A percentile compares a stretch with the other conserved stretches of the same genome.
Conservation (phyloP, 164 flowering plant species). For the Kingdonia uniflora region DNA sequence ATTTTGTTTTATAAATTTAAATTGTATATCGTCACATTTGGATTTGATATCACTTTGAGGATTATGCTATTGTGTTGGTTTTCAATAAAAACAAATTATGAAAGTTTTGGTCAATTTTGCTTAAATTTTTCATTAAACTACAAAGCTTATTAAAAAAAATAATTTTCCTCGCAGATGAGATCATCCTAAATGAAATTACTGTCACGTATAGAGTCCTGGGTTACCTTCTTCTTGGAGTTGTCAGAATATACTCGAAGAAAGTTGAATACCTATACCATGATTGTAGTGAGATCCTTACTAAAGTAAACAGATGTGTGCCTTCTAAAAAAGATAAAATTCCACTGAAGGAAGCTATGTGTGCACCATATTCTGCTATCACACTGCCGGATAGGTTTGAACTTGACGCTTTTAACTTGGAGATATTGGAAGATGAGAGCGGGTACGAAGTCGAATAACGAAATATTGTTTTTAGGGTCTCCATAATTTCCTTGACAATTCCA, state of each 20-base stretch:
- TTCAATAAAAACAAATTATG: neutral
- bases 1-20: too few relatives aligned
- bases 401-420: constrained; percentile 69
- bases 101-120: neutral
- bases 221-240: constrained; percentile 85
- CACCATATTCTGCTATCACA: constrained; percentile 34
- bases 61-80: neutral
- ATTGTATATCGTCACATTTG: neutral
- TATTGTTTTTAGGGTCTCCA: neutral
- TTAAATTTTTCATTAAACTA: too few relatives aligned
- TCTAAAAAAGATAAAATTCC: constrained; percentile 12
- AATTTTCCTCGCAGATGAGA: constrained; percentile 36
- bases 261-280: constrained; percentile 67
- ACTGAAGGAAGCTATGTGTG: constrained; percentile 8
- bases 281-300: constrained; percentile 32
- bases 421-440: constrained; percentile 39
- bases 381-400: constrained; percentile 69
- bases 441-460: constrained; percentile 15
- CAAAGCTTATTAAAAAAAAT: neutral
- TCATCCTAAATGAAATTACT: constrained; percentile 44
- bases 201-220: constrained; percentile 60
- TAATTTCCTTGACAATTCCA: constrained; percentile 3
- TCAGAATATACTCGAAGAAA: constrained; percentile 76
- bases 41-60: neutral
- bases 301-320: constrained; percentile 21